Conservation (phyloP, 1,139 yeast genomes). For the Pichia sp. region DNA sequence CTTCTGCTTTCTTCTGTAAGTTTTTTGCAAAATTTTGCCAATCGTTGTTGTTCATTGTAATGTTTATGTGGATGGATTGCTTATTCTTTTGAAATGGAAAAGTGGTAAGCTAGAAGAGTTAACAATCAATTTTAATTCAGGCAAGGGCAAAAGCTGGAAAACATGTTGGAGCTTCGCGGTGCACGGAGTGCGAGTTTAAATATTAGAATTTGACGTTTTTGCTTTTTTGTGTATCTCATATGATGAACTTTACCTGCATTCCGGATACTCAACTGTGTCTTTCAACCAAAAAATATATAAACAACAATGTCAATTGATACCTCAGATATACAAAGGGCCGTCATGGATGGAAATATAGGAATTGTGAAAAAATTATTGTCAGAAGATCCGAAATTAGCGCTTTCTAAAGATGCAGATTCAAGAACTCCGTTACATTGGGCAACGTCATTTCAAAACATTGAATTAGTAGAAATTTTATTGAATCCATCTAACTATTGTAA, state of each 20-base stretch:
- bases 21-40: slow-evolving; percentile 67
- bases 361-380: slow-evolving; percentile 44
- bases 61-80: not conserved
- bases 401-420: slow-evolving; percentile 59
- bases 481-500: slow-evolving; percentile 29
- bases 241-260: not conserved
- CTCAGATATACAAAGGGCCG: slow-evolving; percentile 51
- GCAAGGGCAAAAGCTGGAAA: not conserved
- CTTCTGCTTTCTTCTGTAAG: slow-evolving; percentile 57
- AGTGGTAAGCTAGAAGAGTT: not conserved
- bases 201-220: not conserved
- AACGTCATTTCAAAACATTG: slow-evolving; percentile 53
- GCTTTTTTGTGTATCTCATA: not conserved
- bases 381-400: slow-evolving; percentile 41
- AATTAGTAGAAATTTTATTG: slow-evolving; percentile 47
- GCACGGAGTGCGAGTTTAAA: not conserved
- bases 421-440: slow-evolving; percentile 92
- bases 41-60: slow-evolving; percentile 39
- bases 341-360: slow-evolving; percentile 46
- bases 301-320: slow-evolving; percentile 18
- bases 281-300: not conserved
- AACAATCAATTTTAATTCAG: not conserved
- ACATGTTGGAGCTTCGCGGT: not conserved
- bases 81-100: not conserved
- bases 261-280: not conserved